These are phyloP conservation scores for Xylaria flabelliformis DNA, from an alignment of 495 filamentous ascomycete species.

Conservation along the genomic window DNA sequence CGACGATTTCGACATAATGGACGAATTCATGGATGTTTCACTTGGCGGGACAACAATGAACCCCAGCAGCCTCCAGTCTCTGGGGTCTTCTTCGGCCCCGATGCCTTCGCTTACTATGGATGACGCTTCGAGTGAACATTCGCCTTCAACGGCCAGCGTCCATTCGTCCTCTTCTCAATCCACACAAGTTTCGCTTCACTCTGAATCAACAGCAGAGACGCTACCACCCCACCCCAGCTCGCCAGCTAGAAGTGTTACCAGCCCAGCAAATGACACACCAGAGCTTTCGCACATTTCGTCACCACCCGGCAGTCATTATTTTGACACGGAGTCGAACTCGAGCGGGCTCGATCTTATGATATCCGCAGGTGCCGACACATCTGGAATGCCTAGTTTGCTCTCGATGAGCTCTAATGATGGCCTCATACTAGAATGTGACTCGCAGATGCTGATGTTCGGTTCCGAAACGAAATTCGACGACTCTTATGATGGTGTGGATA, in stretches of 20 bases:
- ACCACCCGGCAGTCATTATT: conserved; percentile 50
- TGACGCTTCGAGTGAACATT: conserved; percentile 38
- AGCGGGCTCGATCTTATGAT: conserved; percentile 38
- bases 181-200: conserved; percentile 42
- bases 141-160: conserved; percentile 47
- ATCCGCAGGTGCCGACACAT: conserved; percentile 34
- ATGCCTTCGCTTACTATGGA: conserved; percentile 45
- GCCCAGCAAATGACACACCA: conserved; percentile 50
- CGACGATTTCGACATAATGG: conserved; percentile 52
- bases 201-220: conserved; percentile 30
- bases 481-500: conserved; percentile 47
- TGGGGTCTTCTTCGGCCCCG: conserved; percentile 44
- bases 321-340: conserved; percentile 49
- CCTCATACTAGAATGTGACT: conserved; percentile 46
- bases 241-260: conserved; percentile 52
- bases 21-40: conserved; percentile 54
- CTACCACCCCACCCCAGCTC: conserved; percentile 49
- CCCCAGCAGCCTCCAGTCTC: conserved; percentile 44
- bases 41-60: conserved; percentile 49
- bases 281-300: conserved; percentile 58
- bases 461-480: conserved; percentile 52
- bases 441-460: conserved; percentile 48
- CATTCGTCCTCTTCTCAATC: conserved; percentile 49
- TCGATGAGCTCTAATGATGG: conserved; percentile 39
- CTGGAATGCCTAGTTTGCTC: conserved; percentile 43